Base-by-base conservation (phyloP, 2,329 filamentous ascomycete genomes). In the Pochonia chlamydosporia region DNA sequence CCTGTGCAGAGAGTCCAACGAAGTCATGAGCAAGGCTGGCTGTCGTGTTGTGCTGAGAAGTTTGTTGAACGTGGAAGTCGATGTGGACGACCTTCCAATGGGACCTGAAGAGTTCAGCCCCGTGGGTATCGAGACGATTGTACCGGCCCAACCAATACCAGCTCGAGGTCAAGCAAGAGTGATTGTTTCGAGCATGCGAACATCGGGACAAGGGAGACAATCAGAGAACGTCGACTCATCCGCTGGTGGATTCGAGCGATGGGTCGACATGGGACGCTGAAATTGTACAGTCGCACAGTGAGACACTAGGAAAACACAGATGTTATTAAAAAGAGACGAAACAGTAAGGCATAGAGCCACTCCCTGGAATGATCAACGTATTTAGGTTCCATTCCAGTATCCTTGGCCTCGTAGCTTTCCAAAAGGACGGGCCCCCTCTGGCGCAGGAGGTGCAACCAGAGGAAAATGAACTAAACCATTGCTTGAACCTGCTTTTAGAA, bases 21-120 rank as follows among this genome's bases (percentile, higher is more conserved):
- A 88, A 59, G 90, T 97, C 9, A 93, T 96, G 85, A 93, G 87
- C 60, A 97, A 96, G 66, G 88, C 85, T 1, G 92, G 92, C 0
- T 85, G 87, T 7, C 81, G 80, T 47, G 90, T 96, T 21, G 82
- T 97, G 25, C 68, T 97, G 48, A 87, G 85, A 67, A 81, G 78
- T 52, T 62, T 96, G 46, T 64, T 96, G 44, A 84, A 85, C 18
- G 74, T 82, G 63, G 81, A 90, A 25, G 86, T 96, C 47, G 88
- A 96, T 64, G 68, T 95, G 4, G 89, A 95, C 33, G 73, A 75
- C n/a, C 66, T 97, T 60, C 91, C 91, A 0, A 93, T 90, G 82
- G 91, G 90, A 0, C 84, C 85, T 2, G 89, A 93, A 55, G 76
- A 84, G 51, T 73, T 80, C 46, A 78, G 76, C 16, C 85, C 83